Conservation (phyloP, 2,329 filamentous ascomycete species). For the Apiospora marii region DNA sequence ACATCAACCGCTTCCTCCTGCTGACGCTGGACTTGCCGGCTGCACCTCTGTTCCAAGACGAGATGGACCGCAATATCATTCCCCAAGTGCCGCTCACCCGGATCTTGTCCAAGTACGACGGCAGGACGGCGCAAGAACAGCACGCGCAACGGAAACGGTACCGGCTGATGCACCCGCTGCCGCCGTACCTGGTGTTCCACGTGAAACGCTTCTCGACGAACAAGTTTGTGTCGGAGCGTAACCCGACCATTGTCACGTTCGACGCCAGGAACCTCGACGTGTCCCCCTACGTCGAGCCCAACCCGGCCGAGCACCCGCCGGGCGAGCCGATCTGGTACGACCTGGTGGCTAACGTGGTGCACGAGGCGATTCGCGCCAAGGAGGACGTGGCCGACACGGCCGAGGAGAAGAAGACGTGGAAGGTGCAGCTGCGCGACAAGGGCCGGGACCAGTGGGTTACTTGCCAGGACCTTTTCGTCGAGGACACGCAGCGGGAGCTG, state of each 20-base stretch:
- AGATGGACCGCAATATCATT: conserved; percentile 94
- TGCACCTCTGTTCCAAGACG: conserved; percentile 94
- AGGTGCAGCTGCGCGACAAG: conserved; percentile 86
- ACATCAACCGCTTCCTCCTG: conserved; percentile 84
- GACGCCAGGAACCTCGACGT: conserved; percentile 86
- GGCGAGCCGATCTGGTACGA: conserved; percentile 94
- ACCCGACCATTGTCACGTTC: conserved; percentile 98
- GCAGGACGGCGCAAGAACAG: conserved; percentile 84
- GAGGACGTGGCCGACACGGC: conserved; percentile 90
- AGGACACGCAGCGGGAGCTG: conserved; percentile 86
- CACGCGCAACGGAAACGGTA: conserved; percentile 89
- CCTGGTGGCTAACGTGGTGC: conserved; percentile 92
- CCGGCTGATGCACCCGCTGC: conserved; percentile 86
- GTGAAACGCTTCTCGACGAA: conserved; percentile 97
- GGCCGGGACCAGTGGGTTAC: conserved; percentile 88
- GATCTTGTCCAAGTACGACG: conserved; percentile 93
- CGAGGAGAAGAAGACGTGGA: conserved; percentile 90
- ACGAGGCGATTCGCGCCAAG: conserved; percentile 78
- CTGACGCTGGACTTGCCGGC: conserved; percentile 92
- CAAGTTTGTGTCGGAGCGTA: conserved; percentile 95
- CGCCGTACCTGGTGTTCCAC: conserved; percentile 91
- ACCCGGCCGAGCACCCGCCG: conserved; percentile 72
- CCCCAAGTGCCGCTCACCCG: conserved; percentile 82
- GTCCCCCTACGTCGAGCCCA: conserved; percentile 89
- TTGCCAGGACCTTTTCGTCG: conserved; percentile 92